Conservation (phyloP, 306 rosid genomes). For the Quercus alba region DNA sequence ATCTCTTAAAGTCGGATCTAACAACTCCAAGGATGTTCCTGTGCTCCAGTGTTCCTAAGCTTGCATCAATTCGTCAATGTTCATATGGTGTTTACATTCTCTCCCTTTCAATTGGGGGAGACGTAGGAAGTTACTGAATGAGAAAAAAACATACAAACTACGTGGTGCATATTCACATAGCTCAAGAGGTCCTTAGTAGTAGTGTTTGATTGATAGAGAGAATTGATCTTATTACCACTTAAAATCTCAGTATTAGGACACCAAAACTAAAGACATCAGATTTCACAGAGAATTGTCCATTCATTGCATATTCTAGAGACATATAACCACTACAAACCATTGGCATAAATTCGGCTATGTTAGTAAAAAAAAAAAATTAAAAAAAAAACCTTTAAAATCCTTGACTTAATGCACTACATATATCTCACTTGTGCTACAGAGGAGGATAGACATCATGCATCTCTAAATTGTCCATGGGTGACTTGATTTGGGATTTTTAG, state of each 20-base stretch:
- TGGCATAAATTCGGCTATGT: no score
- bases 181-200: neutral
- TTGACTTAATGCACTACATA: no score
- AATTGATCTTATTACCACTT: conserved; percentile 19
- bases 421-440: no score
- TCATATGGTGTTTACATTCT: neutral
- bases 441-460: no score
- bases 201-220: neutral
- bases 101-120: no score
- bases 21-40: conserved; percentile 10
- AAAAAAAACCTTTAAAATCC: no score
- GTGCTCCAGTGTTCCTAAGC: conserved; percentile 50
- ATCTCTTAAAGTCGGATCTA: conserved; percentile 4
- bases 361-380: no score
- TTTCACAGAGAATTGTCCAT: conserved; percentile 32
- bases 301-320: conserved; percentile 48
- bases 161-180: neutral
- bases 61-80: conserved; percentile 10
- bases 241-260: conserved; percentile 40
- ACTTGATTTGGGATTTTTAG: no score
- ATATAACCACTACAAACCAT: conserved; percentile 44
- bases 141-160: neutral
- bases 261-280: conserved; percentile 49
- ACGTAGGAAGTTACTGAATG: neutral
- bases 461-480: no score